Base-by-base conservation (phyloP, 2,329 filamentous ascomycete genomes). In the Penicillium sp. region DNA sequence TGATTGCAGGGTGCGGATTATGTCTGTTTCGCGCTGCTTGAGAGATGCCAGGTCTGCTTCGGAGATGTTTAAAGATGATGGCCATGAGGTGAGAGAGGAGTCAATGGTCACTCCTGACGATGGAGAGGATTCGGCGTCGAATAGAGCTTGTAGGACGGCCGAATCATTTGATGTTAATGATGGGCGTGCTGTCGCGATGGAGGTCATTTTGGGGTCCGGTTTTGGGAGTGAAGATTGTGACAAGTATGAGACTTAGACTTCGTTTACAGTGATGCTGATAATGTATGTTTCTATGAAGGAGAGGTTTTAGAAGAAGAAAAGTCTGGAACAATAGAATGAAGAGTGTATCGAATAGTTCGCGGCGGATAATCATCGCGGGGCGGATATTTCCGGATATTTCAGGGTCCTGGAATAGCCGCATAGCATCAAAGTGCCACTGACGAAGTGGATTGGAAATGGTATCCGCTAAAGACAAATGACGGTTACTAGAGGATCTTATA, bases 81-180 rank as follows among this genome's bases (percentile, higher is more conserved):
- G 72, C 51, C 74, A 72, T 2, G 69, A 45, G 4, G 75, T 68
- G 11, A 76, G 62, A 0, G 67, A 64, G 9, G 62, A 31, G 47
- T 72, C 61, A 52, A 77, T 69, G 46, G 61, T 60, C 12, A 72
- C 59, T 14, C 67, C 64, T 5, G 69, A 67, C 7, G 69, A 67
- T 0, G 67, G 66, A 3, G 70, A 70, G 11, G 71, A 71, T 55
- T 75, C 73, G 8, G 72, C 71, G 46, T 76, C 73, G 48, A 76
- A 76, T 29, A 76, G 69, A 13, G 73, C 72, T 50, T 72, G 68
- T 8, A 76, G 66, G 30, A 76, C 72, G 19, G 68, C 67, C n/a
- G 71, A 64, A 55, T 75, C 73, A 57, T 75, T 75, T 35, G 68
- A 65, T 19, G 68, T 70, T 30, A 76, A 66, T 30, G 58, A 60